A percentile compares a stretch with the other conserved stretches of the same genome.
These are phyloP conservation scores for Stephanodiscus minutulus DNA, from an alignment of 108 stramenopile species.

Conservation along the genomic window DNA sequence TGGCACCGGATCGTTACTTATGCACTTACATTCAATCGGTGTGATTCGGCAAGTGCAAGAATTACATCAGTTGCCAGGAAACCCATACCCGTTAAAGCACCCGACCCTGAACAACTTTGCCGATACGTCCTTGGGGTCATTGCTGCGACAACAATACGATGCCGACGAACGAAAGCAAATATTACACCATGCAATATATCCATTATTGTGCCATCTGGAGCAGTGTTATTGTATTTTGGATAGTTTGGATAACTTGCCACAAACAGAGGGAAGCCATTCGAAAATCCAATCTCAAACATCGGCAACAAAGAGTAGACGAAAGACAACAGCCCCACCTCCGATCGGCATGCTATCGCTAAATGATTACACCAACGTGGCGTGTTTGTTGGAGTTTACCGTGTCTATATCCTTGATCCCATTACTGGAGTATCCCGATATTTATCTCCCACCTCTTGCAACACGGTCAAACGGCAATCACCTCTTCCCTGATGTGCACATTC, in stretches of 20 bases:
- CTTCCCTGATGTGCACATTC: constrained; percentile 1
- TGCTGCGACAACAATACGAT: constrained; percentile 16
- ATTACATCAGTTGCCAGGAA: background rate
- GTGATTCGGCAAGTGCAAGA: constrained; percentile 25
- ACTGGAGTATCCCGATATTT: constrained; percentile 51
- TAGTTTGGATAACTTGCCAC: constrained; percentile 10
- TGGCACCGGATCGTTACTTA: constrained; percentile 18
- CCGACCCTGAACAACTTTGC: background rate
- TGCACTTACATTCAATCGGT: constrained; percentile 26
- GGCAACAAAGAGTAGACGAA: constrained; percentile 8
- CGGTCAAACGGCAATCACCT: background rate
- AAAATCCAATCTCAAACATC: constrained; percentile 1
- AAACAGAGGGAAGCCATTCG: background rate
- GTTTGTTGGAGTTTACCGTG: constrained; percentile 70
- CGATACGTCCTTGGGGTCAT: constrained; percentile 3
- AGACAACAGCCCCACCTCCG: constrained; percentile 62
- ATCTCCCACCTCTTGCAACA: constrained; percentile 17
- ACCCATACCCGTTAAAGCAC: background rate
- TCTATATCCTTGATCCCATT: constrained; percentile 63
- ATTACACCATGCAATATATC: constrained; percentile 31
- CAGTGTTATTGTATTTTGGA: constrained; percentile 43
- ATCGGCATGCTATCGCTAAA: constrained; percentile 77
- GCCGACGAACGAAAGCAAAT: constrained; percentile 42
- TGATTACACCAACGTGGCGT: constrained; percentile 85
- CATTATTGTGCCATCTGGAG: constrained; percentile 33